Evolutionary conservation across 2,329 filamentous ascomycete species (phyloP).

Genomic region (Colletotrichum lini): DNA sequence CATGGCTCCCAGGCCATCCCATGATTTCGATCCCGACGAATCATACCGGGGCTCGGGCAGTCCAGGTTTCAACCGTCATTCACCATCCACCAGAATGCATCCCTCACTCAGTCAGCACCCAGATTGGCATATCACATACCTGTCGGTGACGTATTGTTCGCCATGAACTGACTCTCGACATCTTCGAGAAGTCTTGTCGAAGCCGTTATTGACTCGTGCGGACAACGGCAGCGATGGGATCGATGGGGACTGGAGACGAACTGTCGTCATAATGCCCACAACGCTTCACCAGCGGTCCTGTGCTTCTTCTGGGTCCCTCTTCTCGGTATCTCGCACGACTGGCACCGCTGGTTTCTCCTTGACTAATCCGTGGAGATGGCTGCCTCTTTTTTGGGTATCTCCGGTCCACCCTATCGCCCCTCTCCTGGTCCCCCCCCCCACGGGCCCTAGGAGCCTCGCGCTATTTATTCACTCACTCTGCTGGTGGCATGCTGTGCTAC

Average conservation of each 20-base stretch:
- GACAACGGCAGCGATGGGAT: conserved; percentile 27
- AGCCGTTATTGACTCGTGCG: conserved; percentile 35
- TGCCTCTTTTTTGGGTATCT: conserved; percentile 34
- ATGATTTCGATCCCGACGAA: conserved; percentile 16
- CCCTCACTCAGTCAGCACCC: conserved; percentile 41
- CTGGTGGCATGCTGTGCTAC: not conserved
- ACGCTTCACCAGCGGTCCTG: conserved; percentile 6
- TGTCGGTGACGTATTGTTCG: conserved; percentile 30
- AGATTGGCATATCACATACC: conserved; percentile 11
- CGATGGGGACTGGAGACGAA: conserved; percentile 33
- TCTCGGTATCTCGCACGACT: conserved; percentile 20
- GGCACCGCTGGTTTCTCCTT: conserved; percentile 35
- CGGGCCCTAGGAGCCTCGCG: conserved; percentile 33
- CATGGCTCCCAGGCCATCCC: conserved; percentile 12
- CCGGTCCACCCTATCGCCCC: conserved; percentile 34
- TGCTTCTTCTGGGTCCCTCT: conserved; percentile 27
- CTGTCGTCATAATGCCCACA: conserved; percentile 43
- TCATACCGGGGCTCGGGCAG: conserved; percentile 23
- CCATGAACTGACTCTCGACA: conserved; percentile 21
- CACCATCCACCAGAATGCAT: conserved; percentile 7
- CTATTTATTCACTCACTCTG: conserved; percentile 38
- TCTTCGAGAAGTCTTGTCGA: conserved; percentile 14
- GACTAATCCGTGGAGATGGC: conserved; percentile 41
- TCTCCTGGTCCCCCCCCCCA: conserved; percentile 21
- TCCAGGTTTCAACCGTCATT: conserved; percentile 4